Base-by-base conservation (phyloP, 306 rosid species). In the Acacia confusa region DNA sequence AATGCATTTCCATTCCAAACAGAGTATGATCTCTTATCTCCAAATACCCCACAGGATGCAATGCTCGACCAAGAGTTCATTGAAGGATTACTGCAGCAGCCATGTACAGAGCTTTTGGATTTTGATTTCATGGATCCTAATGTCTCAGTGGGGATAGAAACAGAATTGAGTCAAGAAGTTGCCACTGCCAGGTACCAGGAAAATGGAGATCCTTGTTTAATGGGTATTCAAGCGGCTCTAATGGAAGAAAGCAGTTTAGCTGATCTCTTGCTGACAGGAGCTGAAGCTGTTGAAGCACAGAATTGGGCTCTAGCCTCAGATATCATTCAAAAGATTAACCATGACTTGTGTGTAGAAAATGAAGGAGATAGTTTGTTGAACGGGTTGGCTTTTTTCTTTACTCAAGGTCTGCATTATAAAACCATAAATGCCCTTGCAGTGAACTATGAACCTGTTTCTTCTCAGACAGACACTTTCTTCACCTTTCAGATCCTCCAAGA, bases 271-370 rank as follows among this genome's bases (percentile, higher is more conserved):
- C 58, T 89, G 79, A 78, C 79, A 66, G 93, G 88, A 82, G 96
- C 96, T 78, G 92, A 91, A 82, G 96, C 96, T 60, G 87, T 89
- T 82, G 91, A 89, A 84, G 84, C 89, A 48, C 88, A 84, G 57
- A 89, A 91, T 65, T 83, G 81, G 78, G 9, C 41, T 34, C 81
- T 89, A 34, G 90, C 87, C 82, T 85, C 82, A 11, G 75, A 74
- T 11, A 85, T 77, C 64, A 82, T 89, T 15, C 72, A 81, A 68
- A 86, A 85, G 82, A 89, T 91, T 2, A 79, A 82, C 77, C 34
- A 72, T 50, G 66, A 82, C 40, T 82, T 76, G 45, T 69, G 67
- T 41, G 44, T 43, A 10, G 82, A 53, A 78, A 80, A 61, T 36
- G 6, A 36, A 28, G 86, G 84, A 22, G 89, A 82, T 75, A 55